Conservation (phyloP, 345 rosid species). For the Salix dunnii region DNA sequence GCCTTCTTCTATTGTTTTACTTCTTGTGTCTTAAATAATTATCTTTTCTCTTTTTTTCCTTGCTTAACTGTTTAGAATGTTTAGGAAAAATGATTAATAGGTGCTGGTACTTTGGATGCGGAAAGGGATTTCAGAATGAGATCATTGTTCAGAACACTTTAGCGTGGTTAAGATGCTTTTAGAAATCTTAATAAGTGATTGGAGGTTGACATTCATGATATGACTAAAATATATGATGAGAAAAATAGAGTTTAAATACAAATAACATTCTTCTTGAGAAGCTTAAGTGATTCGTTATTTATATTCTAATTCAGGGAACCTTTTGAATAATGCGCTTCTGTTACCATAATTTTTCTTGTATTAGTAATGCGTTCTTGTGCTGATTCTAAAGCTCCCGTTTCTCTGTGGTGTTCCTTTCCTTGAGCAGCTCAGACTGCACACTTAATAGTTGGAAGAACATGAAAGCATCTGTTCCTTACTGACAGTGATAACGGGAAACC, state of each 20-base stretch:
- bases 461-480: no score
- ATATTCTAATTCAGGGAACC: not conserved
- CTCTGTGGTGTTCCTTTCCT: conserved; percentile 91
- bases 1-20: not conserved
- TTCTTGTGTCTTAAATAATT: not conserved
- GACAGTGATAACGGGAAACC: conserved; percentile 74
- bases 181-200: not conserved
- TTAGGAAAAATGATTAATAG: not conserved
- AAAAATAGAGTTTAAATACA: not conserved
- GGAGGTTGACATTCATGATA: conserved; percentile 1
- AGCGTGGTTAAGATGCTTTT: no score
- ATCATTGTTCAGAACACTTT: not conserved
- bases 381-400: conserved; percentile 64
- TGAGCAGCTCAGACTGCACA: conserved; percentile 88
- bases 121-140: not conserved
- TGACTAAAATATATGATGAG: not conserved
- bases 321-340: not conserved
- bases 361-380: not conserved
- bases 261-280: not conserved
- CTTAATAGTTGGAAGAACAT: conserved; percentile 80
- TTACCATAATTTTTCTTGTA: not conserved
- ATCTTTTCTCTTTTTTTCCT: not conserved
- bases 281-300: not conserved
- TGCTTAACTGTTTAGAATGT: not conserved
- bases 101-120: not conserved